Evolutionary conservation across 2,329 filamentous ascomycete species (phyloP), one percentile per base, ranked within the genome.

Genomic region (Leptographium lundbergii): DNA sequence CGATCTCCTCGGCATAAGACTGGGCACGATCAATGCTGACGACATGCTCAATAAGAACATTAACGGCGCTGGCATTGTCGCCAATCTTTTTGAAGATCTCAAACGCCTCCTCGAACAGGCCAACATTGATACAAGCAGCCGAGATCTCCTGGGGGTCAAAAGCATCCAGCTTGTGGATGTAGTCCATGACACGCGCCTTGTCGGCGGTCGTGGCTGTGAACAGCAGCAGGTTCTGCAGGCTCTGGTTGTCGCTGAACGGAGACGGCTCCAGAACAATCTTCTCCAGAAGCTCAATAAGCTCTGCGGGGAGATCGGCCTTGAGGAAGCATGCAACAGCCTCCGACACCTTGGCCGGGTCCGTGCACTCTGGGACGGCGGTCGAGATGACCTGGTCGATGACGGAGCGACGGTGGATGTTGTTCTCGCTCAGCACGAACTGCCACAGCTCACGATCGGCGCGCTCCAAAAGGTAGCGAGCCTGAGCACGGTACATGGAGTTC

Each of bases 221-320:
- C 79, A 99, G 89, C 62, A 99, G 83, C 61, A 99, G 76, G 73
- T 99, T 99, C 74, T 99, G 95, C 60, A 99, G 79, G 71, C 89
- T 96, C 68, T 90, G 84, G 73, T 99, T 99, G 75, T 99, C 95
- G 67, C 90, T 96, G 79, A 99, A 99, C 6, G 89, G 89, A 5
- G 92, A 95, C n/a, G 94, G 95, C 78, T 99, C 94, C n/a, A 99
- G 78, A 36, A 99, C 92, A 65, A 99, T 99, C 84, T 97, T 99
- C 79, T 99, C 95, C 22, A 99, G 81, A 45, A 99, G 83, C 73
- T 99, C 95, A 67, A 99, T 97, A 57, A 99, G 81, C 77, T 99
- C 94, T 5, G 86, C 85, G 10, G 94, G 94, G 65, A 99, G 80
- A 69, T 99, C 94, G 59, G 88, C 89, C 65, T 87, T 85, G 57